Evolutionary conservation across 306 rosid species (phyloP), one percentile per base, ranked within the genome.

Genomic region (Astragalus membranaceus): DNA sequence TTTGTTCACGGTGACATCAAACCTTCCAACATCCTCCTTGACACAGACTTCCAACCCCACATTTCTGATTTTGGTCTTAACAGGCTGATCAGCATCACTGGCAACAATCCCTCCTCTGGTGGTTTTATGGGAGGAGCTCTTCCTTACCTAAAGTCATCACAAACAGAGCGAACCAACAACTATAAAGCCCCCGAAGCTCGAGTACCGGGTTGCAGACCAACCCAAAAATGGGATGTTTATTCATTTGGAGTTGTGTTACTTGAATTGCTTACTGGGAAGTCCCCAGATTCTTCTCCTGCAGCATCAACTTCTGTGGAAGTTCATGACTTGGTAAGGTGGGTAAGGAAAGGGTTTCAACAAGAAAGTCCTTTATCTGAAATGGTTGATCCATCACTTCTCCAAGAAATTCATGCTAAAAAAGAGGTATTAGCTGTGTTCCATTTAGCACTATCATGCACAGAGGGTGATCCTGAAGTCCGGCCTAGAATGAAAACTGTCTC

Each of bases 1-100:
- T 95, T 95, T 46, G 97, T 95, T 70, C 99, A 95, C 30, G 99
- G 93, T 11, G 96, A 95, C 81, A 66, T 95, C 73, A 95, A 95
- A 72, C 97, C 99, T 36, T 89, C 99, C 62, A 95, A 95, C 71
- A 91, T 95, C 56, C 97, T 95, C 63, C 80, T 95, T 3, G 99
- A 95, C 85, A 71, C 82, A 14, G 89, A 91, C 2, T 87, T 87
- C 71, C 95, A 81, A 10, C 86, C 99, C 72, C 77, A 66, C 75
- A 78, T 95, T 59, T 91, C 99, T 0, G 99, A 95, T 77, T 95
- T 95, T 13, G 99, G 99, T 65, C 92, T 95, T 23, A 89, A 72
- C 79, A 76, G 89, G 6, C 81, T 95, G 7, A 95, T 95, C 67
- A 81, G 79, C 78, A 95, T 95, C 77, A 87, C 99, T 0, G 99